Conservation (phyloP, 1,284 basidiomycete genomes). For the Tylopilus sp. region DNA sequence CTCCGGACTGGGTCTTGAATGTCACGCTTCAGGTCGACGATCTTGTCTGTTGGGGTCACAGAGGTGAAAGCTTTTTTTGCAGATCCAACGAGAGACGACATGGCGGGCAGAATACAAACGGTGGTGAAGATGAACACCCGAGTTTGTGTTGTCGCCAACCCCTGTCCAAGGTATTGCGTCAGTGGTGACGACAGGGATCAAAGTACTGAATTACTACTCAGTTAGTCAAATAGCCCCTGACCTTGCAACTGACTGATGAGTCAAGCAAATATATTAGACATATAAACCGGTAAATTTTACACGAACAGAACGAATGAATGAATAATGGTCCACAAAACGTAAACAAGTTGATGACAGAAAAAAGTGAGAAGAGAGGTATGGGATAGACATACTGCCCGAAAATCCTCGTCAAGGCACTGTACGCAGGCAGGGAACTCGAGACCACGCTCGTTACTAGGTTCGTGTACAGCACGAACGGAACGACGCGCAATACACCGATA, state of each 20-base stretch:
- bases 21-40: constrained; percentile 45
- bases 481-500: constrained; percentile 59
- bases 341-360: constrained; percentile 4
- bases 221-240: constrained; percentile 5
- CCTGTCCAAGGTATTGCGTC: constrained; percentile 24
- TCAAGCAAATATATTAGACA: constrained; percentile 12
- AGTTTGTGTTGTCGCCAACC: constrained; percentile 4
- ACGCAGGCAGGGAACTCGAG: constrained; percentile 40
- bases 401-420: constrained; percentile 34
- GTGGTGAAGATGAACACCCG: not conserved
- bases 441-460: constrained; percentile 62
- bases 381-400: constrained; percentile 30
- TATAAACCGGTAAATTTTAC: constrained; percentile 14
- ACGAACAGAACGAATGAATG: not conserved
- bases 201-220: not conserved
- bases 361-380: constrained; percentile 10
- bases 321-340: constrained; percentile 20
- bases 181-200: constrained; percentile 20
- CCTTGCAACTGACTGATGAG: not conserved
- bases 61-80: constrained; percentile 11
- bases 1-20: constrained; percentile 37
- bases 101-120: constrained; percentile 4
- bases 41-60: constrained; percentile 20
- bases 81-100: constrained; percentile 23
- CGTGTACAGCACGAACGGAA: constrained; percentile 51